These are phyloP conservation scores for Cucurbita ficifolia DNA, from an alignment of 306 rosid species.

Conservation along the genomic window DNA sequence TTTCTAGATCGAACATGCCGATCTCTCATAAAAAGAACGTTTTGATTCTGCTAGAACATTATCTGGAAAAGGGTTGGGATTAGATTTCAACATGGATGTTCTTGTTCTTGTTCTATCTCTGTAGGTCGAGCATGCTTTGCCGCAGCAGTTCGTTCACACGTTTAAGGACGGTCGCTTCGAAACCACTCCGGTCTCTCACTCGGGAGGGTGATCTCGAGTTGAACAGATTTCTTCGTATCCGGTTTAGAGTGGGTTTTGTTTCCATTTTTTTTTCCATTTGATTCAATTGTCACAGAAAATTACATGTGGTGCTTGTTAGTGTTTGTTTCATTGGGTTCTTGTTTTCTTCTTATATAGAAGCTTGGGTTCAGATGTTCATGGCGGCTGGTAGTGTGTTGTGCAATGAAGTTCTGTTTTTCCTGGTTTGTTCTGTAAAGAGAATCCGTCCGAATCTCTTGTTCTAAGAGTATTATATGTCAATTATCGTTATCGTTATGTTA, in stretches of 20 bases:
- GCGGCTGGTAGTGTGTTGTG: conserved; percentile 12
- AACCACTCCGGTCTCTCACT: conserved; percentile 83
- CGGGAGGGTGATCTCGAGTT: conserved; percentile 56
- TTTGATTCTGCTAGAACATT: neutral
- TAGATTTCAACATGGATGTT: neutral
- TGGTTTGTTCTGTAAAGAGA: neutral
- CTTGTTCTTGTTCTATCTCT: conserved; percentile 1
- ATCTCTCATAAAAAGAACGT: neutral
- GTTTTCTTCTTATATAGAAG: conserved; percentile 1
- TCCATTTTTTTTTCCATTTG: conserved; percentile 22
- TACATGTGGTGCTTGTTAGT: conserved; percentile 17
- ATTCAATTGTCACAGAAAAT: conserved; percentile 28
- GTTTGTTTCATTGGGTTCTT: conserved; percentile 12
- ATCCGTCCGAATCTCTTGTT: no score
- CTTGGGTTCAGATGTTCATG: conserved; percentile 19
- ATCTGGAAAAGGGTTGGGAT: neutral
- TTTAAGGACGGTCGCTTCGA: conserved; percentile 75
- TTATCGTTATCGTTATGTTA: no score
- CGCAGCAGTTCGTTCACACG: conserved; percentile 62
- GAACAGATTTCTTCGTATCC: neutral
- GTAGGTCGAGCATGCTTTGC: conserved; percentile 91
- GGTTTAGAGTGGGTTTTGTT: conserved; percentile 13
- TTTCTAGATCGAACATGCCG: neutral
- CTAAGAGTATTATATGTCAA: no score
- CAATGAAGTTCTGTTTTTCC: neutral